A percentile compares a stretch with the other conserved stretches of the same genome.
Conservation (phyloP, 805 yeast genomes). For the Kodamaea kaohsiungensis region DNA sequence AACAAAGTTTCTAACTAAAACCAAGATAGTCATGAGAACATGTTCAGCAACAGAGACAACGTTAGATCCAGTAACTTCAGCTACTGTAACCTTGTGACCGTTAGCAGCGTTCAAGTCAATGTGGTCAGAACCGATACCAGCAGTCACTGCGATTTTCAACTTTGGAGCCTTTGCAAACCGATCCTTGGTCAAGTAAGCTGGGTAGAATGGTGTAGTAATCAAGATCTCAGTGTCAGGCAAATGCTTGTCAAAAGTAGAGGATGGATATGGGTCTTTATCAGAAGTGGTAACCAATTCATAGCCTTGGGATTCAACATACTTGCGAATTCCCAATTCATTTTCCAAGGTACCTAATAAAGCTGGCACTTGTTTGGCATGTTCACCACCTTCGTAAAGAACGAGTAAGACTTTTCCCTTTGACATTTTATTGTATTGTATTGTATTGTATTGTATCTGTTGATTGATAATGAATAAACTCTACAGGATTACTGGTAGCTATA, state of each 20-base stretch:
- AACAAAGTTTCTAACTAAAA: conserved; percentile 72
- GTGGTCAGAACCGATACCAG: conserved; percentile 87
- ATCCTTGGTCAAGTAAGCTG: conserved; percentile 69
- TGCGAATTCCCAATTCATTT: conserved; percentile 70
- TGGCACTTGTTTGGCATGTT: conserved; percentile 60
- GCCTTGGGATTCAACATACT: conserved; percentile 65
- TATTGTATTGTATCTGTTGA: not conserved
- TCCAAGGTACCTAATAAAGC: conserved; percentile 69
- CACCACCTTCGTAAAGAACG: conserved; percentile 59
- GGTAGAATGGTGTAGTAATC: conserved; percentile 83
- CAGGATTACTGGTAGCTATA: not conserved
- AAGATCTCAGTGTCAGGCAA: conserved; percentile 73
- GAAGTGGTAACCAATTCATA: conserved; percentile 66
- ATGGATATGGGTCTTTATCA: conserved; percentile 63
- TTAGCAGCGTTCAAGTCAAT: conserved; percentile 70
- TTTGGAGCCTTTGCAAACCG: conserved; percentile 70
- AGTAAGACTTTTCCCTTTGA: conserved; percentile 44
- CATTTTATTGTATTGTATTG: conserved; percentile 7
- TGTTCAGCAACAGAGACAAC: conserved; percentile 83
- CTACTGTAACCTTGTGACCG: conserved; percentile 61
- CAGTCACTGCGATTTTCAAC: conserved; percentile 69
- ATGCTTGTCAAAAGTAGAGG: conserved; percentile 60
- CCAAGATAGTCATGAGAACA: conserved; percentile 70
- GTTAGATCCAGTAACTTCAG: conserved; percentile 83
- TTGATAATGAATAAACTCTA: not conserved